Evolutionary conservation across 192 early-diverging fungal species (phyloP).

Genomic region (Coemansia aciculifera): DNA sequence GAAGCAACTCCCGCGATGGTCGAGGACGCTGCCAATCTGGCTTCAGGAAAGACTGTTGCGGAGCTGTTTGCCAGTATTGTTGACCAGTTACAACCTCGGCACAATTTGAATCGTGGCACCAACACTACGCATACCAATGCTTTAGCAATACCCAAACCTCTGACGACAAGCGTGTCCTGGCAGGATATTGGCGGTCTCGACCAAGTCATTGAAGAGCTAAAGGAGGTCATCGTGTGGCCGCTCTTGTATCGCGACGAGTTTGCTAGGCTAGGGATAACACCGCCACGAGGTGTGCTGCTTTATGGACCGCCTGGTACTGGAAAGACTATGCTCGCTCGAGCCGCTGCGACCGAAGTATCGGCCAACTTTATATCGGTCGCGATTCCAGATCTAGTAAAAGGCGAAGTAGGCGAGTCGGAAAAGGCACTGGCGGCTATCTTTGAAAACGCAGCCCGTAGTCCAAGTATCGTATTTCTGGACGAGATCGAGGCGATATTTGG

Average conservation of each 20-base stretch:
- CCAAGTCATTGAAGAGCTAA: constrained; percentile 66
- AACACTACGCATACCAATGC: not conserved
- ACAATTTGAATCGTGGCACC: not conserved
- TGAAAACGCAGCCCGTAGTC: constrained; percentile 66
- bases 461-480: constrained; percentile 90
- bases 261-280: constrained; percentile 64
- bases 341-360: constrained; percentile 75
- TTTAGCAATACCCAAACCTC: not conserved
- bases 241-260: constrained; percentile 67
- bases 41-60: constrained; percentile 27
- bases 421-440: constrained; percentile 83
- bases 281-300: constrained; percentile 81
- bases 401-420: constrained; percentile 92
- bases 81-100: not conserved
- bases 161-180: constrained; percentile 59
- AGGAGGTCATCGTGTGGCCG: constrained; percentile 81
- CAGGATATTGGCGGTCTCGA: constrained; percentile 79
- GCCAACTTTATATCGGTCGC: constrained; percentile 80
- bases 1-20: not conserved
- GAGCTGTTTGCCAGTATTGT: constrained; percentile 25
- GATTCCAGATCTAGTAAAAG: constrained; percentile 82
- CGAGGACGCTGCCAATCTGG: constrained; percentile 8
- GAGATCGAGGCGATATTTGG: constrained; percentile 92
- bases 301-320: constrained; percentile 91
- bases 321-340: constrained; percentile 87